These are phyloP conservation scores for Entophlyctis luteolus DNA, from an alignment of 192 early-diverging fungal genomes.

Conservation along the genomic window DNA sequence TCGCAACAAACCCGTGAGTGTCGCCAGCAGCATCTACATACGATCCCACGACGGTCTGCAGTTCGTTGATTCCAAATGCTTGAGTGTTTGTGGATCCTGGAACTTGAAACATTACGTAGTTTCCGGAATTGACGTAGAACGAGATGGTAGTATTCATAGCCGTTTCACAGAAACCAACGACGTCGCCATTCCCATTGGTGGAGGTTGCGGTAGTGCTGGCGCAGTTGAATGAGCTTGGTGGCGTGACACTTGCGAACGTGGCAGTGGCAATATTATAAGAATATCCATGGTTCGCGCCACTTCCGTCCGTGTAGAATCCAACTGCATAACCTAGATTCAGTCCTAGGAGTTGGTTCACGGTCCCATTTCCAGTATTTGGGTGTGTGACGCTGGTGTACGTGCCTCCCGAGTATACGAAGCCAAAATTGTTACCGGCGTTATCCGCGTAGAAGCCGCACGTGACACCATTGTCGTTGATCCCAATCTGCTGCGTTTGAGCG, in stretches of 20 bases:
- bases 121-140: background rate
- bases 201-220: background rate
- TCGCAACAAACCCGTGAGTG: background rate
- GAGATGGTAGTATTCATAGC: background rate
- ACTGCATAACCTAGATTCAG: background rate
- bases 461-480: background rate
- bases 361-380: background rate
- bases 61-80: constrained; percentile 1
- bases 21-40: background rate
- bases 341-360: background rate
- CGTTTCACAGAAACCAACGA: constrained; percentile 1
- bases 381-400: background rate
- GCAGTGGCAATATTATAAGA: background rate
- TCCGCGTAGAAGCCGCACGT: background rate
- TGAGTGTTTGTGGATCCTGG: background rate
- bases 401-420: background rate
- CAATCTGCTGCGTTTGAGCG: background rate
- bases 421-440: background rate
- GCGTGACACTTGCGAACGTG: background rate
- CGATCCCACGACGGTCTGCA: background rate
- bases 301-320: constrained; percentile 13
- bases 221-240: background rate
- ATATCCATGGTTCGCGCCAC: constrained; percentile 2
- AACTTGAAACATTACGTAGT: background rate
- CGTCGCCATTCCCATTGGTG: background rate